Percentiles rank a stretch among this genome's conserved stretches.
These are phyloP conservation scores for Brettanomyces anomalus DNA, from an alignment of 805 yeast species.

Conservation along the genomic window DNA sequence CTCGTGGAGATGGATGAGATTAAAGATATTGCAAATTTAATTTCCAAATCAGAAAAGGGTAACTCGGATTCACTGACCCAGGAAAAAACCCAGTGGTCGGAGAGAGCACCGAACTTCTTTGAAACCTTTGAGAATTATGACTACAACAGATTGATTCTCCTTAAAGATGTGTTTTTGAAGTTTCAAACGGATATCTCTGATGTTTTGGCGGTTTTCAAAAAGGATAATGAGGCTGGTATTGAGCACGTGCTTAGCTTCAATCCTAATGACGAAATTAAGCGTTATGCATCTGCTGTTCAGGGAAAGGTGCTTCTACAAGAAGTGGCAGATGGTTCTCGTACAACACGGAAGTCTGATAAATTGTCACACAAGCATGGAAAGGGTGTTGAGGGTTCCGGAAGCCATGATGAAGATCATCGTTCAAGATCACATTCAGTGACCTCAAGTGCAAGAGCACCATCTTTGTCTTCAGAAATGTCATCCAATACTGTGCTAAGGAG, in stretches of 20 bases:
- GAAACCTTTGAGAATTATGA: constrained; percentile 70
- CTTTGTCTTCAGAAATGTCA: not conserved
- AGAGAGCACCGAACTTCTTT: constrained; percentile 68
- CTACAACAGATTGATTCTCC: constrained; percentile 45
- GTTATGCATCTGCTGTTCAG: constrained; percentile 38
- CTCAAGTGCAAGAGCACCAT: not conserved
- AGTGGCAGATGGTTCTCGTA: not conserved
- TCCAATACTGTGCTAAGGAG: not conserved
- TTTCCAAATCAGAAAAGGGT: constrained; percentile 11
- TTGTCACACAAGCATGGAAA: not conserved
- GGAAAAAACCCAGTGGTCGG: constrained; percentile 56
- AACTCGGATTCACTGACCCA: constrained; percentile 22
- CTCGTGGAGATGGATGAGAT: constrained; percentile 33
- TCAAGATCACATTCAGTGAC: not conserved
- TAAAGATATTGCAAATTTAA: constrained; percentile 16
- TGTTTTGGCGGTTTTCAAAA: constrained; percentile 33
- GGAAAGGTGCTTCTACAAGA: constrained; percentile 16
- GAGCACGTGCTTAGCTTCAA: constrained; percentile 57
- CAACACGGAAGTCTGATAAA: not conserved
- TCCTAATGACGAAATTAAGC: constrained; percentile 49
- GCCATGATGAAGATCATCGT: not conserved
- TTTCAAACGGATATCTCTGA: constrained; percentile 56
- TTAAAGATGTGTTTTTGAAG: constrained; percentile 59
- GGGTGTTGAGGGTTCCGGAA: not conserved
- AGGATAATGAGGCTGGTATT: constrained; percentile 53